Evolutionary conservation across 352 stramenopile genomes (phyloP).

Genomic region (Globisporangium polare): DNA sequence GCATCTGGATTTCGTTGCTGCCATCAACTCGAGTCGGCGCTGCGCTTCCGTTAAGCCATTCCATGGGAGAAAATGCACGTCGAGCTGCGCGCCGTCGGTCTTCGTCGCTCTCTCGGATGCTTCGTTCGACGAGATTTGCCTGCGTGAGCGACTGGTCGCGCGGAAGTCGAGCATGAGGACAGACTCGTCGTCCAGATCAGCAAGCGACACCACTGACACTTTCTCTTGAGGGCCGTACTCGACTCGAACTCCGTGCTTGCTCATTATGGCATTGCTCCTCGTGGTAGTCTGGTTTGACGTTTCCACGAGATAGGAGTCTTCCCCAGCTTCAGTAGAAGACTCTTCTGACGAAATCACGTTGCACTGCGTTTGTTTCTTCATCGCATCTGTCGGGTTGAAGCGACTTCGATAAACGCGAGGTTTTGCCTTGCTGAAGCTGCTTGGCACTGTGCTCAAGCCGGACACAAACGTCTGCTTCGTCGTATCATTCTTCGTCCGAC

Average conservation of each 20-base stretch:
- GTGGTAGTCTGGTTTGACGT: not conserved
- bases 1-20: slow-evolving; percentile 47
- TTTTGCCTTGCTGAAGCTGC: slow-evolving; percentile 51
- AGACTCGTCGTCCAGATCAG: slow-evolving; percentile 38
- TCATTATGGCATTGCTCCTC: not conserved
- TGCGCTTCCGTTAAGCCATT: slow-evolving; percentile 33
- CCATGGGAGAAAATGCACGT: slow-evolving; percentile 36
- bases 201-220: slow-evolving; percentile 41
- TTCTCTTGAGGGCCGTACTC: slow-evolving; percentile 27
- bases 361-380: slow-evolving; percentile 29
- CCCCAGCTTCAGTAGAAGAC: slow-evolving; percentile 9
- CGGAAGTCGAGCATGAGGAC: slow-evolving; percentile 45
- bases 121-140: not conserved
- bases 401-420: slow-evolving; percentile 45
- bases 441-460: slow-evolving; percentile 47
- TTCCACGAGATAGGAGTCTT: not conserved
- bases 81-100: not conserved
- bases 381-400: slow-evolving; percentile 26
- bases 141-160: slow-evolving; percentile 5
- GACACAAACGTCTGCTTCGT: slow-evolving; percentile 20
- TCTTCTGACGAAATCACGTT: slow-evolving; percentile 36
- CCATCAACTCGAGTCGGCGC: slow-evolving; percentile 47
- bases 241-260: not conserved
- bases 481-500: not conserved
- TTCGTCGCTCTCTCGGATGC: not conserved